Percentiles rank a stretch among this genome's conserved stretches.
phyloP scores from a whole-genome alignment of 2,329 filamentous ascomycete genomes.

The Fusarium agapanthi region DNA sequence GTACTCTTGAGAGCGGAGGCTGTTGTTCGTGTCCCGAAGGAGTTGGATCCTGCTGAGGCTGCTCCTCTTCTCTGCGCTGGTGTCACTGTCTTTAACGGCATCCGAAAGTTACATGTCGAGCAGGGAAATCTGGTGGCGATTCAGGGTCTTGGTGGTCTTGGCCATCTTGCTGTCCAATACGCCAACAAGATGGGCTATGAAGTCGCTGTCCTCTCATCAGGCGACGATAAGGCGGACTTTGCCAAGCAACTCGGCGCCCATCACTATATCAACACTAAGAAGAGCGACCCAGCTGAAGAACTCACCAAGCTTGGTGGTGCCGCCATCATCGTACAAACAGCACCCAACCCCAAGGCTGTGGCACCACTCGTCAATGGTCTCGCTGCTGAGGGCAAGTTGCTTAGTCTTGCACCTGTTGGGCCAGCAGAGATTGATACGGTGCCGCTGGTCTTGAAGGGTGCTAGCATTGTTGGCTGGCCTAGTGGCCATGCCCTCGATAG shows the following conservation, averaged over 20 bases:
- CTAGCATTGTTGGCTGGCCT: conserved; percentile 70
- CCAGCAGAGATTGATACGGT: conserved; percentile 54
- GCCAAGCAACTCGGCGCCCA: conserved; percentile 58
- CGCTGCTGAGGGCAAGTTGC: conserved; percentile 63
- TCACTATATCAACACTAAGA: conserved; percentile 61
- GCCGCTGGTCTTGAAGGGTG: conserved; percentile 57
- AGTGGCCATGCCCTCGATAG: conserved; percentile 70
- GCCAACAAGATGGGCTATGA: conserved; percentile 79
- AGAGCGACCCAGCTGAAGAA: conserved; percentile 57
- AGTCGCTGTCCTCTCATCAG: conserved; percentile 73
- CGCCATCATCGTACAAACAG: conserved; percentile 68
- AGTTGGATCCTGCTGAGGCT: conserved; percentile 60
- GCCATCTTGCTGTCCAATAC: conserved; percentile 81
- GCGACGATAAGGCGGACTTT: conserved; percentile 73
- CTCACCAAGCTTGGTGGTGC: conserved; percentile 69
- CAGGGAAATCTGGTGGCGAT: conserved; percentile 64
- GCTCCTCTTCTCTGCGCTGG: conserved; percentile 72
- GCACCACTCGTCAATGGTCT: conserved; percentile 62
- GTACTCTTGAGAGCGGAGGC: conserved; percentile 68
- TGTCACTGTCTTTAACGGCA: conserved; percentile 69
- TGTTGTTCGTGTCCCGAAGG: conserved; percentile 62
- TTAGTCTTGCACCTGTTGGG: conserved; percentile 65
- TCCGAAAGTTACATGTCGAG: conserved; percentile 62
- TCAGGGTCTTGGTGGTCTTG: conserved; percentile 79
- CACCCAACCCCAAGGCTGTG: conserved; percentile 66